Conservation (phyloP, 306 rosid genomes). For the Betula pendula region DNA sequence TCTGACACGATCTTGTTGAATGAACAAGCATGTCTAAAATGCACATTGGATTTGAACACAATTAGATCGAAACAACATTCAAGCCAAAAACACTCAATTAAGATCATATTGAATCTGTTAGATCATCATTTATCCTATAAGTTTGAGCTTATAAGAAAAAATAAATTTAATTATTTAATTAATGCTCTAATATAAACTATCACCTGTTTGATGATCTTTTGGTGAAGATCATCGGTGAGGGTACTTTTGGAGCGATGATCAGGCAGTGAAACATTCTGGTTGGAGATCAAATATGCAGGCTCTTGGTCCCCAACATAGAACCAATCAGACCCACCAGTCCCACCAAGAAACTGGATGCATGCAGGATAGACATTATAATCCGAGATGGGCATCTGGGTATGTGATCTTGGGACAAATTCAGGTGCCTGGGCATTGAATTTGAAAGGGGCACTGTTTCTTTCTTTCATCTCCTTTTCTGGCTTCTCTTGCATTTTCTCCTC, state of each 20-base stretch:
- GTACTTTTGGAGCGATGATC: conserved; percentile 53
- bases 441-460: conserved; percentile 41
- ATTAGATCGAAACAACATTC: too few relatives aligned
- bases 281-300: conserved; percentile 53
- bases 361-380: conserved; percentile 74
- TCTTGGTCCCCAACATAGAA: conserved; percentile 77
- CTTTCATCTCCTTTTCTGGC: conserved; percentile 37
- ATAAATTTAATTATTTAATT: too few relatives aligned
- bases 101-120: too few relatives aligned
- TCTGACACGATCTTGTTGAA: too few relatives aligned
- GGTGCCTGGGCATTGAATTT: conserved; percentile 92
- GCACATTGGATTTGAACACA: too few relatives aligned
- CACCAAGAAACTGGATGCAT: conserved; percentile 70
- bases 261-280: conserved; percentile 32
- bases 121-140: too few relatives aligned
- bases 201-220: conserved; percentile 87
- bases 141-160: too few relatives aligned
- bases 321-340: conserved; percentile 68
- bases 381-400: conserved; percentile 62
- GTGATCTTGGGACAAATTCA: conserved; percentile 89
- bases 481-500: conserved; percentile 40
- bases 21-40: too few relatives aligned
- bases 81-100: too few relatives aligned
- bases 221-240: conserved; percentile 68
- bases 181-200: background rate